Evolutionary conservation across 1,284 basidiomycete species (phyloP).

Genomic region (Porogramme epimiltina): DNA sequence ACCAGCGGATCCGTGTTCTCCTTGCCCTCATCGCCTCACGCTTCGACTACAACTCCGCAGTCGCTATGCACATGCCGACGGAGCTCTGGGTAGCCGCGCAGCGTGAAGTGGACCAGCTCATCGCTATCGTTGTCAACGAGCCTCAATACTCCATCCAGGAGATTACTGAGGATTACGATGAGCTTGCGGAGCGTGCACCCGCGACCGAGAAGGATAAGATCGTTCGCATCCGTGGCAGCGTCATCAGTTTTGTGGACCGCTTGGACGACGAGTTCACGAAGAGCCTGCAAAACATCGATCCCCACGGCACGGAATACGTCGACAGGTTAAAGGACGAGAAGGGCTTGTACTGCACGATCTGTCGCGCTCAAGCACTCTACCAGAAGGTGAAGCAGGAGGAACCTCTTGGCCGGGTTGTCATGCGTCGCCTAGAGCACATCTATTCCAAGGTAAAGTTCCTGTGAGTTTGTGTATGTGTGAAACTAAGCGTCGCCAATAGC

Average conservation of each 20-base stretch:
- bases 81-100: slow-evolving; percentile 92
- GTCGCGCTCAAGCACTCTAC: slow-evolving; percentile 90
- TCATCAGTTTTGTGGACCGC: slow-evolving; percentile 95
- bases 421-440: slow-evolving; percentile 96
- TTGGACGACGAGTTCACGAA: slow-evolving; percentile 99
- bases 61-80: slow-evolving; percentile 86
- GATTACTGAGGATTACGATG: slow-evolving; percentile 91
- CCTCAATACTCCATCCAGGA: slow-evolving; percentile 84
- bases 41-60: slow-evolving; percentile 95
- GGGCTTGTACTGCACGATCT: slow-evolving; percentile 91
- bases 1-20: slow-evolving; percentile 94
- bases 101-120: slow-evolving; percentile 85
- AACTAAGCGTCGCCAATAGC: slow-evolving; percentile 48
- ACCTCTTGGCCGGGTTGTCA: slow-evolving; percentile 85
- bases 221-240: slow-evolving; percentile 85
- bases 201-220: slow-evolving; percentile 66
- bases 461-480: slow-evolving; percentile 14
- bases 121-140: slow-evolving; percentile 77
- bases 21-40: slow-evolving; percentile 93
- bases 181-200: slow-evolving; percentile 84
- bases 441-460: slow-evolving; percentile 82
- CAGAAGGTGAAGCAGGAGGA: slow-evolving; percentile 79
- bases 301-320: slow-evolving; percentile 98
- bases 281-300: slow-evolving; percentile 97
- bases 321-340: slow-evolving; percentile 96